A percentile compares a stretch with the other conserved stretches of the same genome.
These are phyloP conservation scores for Haberlea rhodopensis DNA, from an alignment of 257 asterid species.

Conservation along the genomic window DNA sequence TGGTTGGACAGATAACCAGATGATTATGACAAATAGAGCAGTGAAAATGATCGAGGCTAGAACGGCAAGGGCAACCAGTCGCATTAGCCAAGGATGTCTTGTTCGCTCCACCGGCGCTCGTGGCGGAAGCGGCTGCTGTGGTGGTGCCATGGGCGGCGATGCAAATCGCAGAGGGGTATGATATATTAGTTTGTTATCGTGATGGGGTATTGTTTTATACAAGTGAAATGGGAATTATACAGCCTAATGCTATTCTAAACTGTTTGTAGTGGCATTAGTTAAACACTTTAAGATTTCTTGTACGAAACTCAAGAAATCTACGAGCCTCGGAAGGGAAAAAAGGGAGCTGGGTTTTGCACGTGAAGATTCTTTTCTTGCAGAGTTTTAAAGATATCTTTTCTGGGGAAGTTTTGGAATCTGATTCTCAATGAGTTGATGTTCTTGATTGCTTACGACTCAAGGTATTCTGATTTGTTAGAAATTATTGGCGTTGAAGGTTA, in stretches of 20 bases:
- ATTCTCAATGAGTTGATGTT: slow-evolving; percentile 8
- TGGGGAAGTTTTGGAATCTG: slow-evolving; percentile 9
- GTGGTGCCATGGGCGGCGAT: not conserved
- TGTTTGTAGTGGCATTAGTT: not conserved
- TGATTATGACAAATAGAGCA: slow-evolving; percentile 31
- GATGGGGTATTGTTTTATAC: slow-evolving; percentile 2
- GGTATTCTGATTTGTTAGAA: slow-evolving; percentile 23
- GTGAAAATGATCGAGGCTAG: slow-evolving; percentile 29
- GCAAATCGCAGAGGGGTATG: not conserved
- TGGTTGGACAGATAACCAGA: slow-evolving; percentile 37
- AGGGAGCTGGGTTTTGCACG: not conserved
- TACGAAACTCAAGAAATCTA: slow-evolving; percentile 22
- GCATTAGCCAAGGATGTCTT: slow-evolving; percentile 17
- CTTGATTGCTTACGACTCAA: slow-evolving; percentile 24
- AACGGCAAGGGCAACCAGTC: slow-evolving; percentile 24
- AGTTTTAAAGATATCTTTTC: not conserved
- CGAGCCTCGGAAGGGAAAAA: not conserved
- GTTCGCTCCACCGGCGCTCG: not conserved
- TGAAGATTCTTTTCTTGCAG: slow-evolving; percentile 43
- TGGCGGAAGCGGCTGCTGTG: not conserved
- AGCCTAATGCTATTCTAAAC: not conserved
- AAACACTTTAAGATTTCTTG: slow-evolving; percentile 24
- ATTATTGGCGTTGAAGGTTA: no score
- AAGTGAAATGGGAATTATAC: not conserved
- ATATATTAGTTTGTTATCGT: not conserved